phyloP scores from a whole-genome alignment of 1,284 basidiomycete genomes.

The Crepidotus sp. region DNA sequence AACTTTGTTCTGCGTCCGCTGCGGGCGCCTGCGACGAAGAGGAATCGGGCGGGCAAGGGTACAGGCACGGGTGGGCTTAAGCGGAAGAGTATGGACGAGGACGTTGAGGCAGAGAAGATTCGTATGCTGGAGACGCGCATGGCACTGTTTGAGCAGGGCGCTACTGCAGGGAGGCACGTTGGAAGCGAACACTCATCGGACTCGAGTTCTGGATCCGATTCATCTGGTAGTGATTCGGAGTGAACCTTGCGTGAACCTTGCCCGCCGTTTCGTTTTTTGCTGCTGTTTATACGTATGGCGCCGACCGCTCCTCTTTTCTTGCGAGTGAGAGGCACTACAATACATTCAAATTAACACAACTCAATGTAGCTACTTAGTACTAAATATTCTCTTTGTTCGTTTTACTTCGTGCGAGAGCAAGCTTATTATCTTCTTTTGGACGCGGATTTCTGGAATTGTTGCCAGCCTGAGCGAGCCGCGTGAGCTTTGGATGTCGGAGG shows the following conservation, averaged over 20 bases:
- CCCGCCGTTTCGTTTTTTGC: conserved; percentile 10
- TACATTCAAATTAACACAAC: conserved; percentile 18
- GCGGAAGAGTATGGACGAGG: conserved; percentile 88
- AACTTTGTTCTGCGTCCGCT: conserved; percentile 83
- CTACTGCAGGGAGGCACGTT: conserved; percentile 31
- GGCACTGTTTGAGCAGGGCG: conserved; percentile 57
- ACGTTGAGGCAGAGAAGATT: conserved; percentile 84
- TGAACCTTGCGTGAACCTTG: conserved; percentile 28
- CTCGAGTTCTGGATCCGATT: conserved; percentile 65
- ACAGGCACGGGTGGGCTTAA: conserved; percentile 81
- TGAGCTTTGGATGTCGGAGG: conserved; percentile 19
- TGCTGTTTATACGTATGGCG: conserved; percentile 13
- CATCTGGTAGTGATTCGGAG: conserved; percentile 76
- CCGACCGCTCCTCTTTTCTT: conserved; percentile 13
- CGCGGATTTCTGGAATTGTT: conserved; percentile 39
- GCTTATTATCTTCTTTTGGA: conserved; percentile 20
- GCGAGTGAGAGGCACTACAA: conserved; percentile 15
- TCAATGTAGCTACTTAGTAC: conserved; percentile 34
- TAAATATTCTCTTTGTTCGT: conserved; percentile 15
- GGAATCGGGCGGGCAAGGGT: conserved; percentile 61
- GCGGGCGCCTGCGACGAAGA: conserved; percentile 50
- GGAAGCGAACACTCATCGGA: conserved; percentile 71
- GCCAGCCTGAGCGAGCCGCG: conserved; percentile 40
- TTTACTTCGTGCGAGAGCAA: neutral
- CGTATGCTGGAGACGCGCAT: conserved; percentile 77